Evolutionary conservation across 768 basidiomycete species (phyloP), one percentile per base, ranked within the genome.

Genomic region (Tylopilus felleus): DNA sequence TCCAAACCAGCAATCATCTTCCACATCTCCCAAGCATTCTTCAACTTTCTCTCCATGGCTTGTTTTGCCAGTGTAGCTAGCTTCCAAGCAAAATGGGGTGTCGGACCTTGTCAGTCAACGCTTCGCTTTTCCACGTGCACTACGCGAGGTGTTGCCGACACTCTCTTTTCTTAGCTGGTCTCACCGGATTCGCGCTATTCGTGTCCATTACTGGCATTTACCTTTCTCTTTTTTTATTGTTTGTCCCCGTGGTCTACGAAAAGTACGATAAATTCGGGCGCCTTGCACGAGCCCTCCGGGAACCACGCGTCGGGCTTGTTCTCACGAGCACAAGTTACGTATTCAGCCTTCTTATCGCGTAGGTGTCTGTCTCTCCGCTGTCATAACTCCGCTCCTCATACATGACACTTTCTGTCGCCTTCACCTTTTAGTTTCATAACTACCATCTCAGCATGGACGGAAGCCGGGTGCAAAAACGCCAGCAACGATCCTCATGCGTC

Each of bases 21-120:
- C 66, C 84, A 89, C 67, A 69, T 81, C 28, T 84, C 81, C 3
- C 89, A 96, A 75, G 80, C 84, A 50, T 94, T 98, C 78, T 93
- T 96, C 83, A 86, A 88, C 69, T 97, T 98, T 66, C 79, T 98
- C 43, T 83, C 91, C 13, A 88, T 96, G 83, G 88, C 86, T 44
- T 95, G 92, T 66, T 93, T 92, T 62, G 95, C 90, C 8, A 86
- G 88, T 61, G 89, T 93, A 4, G 94, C 94, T 0, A 75, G 77
- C 21, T 98, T 96, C 70, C 94, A 98, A 63, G 85, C 90, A 5
- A 86, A 88, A 60, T 94, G 83, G 82, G 65, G 77, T 10, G 80
- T 96, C 23, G 90, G 90, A 8, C 90, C 92, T 38, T 97, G 94
- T 96, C 61, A 61, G 93, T 82, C 17, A 5, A 47, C 36, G 3